Percentiles rank a stretch among this genome's conserved stretches.
Evolutionary conservation across 495 filamentous ascomycete species (phyloP).

Genomic region (Penicillium turbatum): DNA sequence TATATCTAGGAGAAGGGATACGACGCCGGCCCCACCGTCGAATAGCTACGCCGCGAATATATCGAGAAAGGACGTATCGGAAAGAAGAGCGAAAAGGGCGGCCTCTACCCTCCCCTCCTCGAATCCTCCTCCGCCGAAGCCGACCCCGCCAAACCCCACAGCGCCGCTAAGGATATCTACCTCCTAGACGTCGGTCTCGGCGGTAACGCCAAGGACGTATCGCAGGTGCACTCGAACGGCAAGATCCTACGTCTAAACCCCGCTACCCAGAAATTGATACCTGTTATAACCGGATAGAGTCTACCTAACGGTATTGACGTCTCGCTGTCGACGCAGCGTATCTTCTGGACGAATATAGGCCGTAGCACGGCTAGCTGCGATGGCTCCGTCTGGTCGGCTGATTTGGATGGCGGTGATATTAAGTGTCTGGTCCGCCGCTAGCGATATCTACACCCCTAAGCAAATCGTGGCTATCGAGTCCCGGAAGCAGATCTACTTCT

Average conservation of each 20-base stretch:
- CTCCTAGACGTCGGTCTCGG: constrained; percentile 31
- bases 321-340: constrained; percentile 22
- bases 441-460: constrained; percentile 50
- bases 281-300: constrained; percentile 28
- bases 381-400: constrained; percentile 42
- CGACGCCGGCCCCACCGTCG: constrained; percentile 20
- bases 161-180: constrained; percentile 20
- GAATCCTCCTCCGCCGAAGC: constrained; percentile 5
- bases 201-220: constrained; percentile 19
- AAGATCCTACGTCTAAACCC: constrained; percentile 21
- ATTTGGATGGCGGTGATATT: constrained; percentile 42
- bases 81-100: constrained; percentile 30
- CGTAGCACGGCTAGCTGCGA: constrained; percentile 28
- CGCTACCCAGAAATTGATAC: constrained; percentile 17
- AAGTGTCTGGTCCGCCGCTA: constrained; percentile 33
- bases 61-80: constrained; percentile 31
- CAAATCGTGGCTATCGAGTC: constrained; percentile 40
- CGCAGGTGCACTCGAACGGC: constrained; percentile 19
- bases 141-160: constrained; percentile 7
- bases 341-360: constrained; percentile 58
- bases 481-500: constrained; percentile 43
- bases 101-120: constrained; percentile 26
- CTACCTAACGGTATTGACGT: constrained; percentile 50
- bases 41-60: constrained; percentile 34
- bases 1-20: constrained; percentile 35